These are phyloP conservation scores for Neofusicoccum laricinum DNA, from an alignment of 2,329 filamentous ascomycete species.

Conservation along the genomic window DNA sequence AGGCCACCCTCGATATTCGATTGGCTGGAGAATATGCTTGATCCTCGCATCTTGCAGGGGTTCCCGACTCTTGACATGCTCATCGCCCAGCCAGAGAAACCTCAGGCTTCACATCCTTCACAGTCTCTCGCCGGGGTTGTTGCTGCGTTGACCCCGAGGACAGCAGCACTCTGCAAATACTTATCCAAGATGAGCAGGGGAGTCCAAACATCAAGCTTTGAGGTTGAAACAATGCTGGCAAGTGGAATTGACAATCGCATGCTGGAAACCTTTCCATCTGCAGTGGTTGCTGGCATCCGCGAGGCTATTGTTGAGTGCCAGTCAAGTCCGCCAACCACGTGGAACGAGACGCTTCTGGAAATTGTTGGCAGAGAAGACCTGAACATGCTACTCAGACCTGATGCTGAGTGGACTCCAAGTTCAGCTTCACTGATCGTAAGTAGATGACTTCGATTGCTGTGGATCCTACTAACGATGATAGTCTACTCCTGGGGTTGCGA, in stretches of 20 bases:
- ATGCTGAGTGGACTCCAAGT: conserved; percentile 36
- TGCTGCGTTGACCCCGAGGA: conserved; percentile 45
- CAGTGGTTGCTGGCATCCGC: conserved; percentile 74
- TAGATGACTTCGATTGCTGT: background rate
- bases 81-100: conserved; percentile 11
- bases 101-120: background rate
- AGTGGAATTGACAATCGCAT: conserved; percentile 65
- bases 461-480: background rate
- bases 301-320: conserved; percentile 85
- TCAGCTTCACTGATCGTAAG: conserved; percentile 18
- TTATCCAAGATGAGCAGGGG: conserved; percentile 46
- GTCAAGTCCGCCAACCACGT: conserved; percentile 72
- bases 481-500: conserved; percentile 16
- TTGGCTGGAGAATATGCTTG: conserved; percentile 41
- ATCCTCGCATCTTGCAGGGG: conserved; percentile 28
- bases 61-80: conserved; percentile 39
- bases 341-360: conserved; percentile 68
- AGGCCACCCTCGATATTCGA: conserved; percentile 59
- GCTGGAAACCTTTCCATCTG: conserved; percentile 81
- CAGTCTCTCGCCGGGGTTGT: conserved; percentile 1
- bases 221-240: conserved; percentile 71
- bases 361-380: conserved; percentile 82
- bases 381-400: conserved; percentile 59
- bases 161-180: conserved; percentile 67
- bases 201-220: conserved; percentile 51